Evolutionary conservation across 1,284 basidiomycete genomes (phyloP), one percentile per base, ranked within the genome.

Genomic region (Rhizoctonia solani): DNA sequence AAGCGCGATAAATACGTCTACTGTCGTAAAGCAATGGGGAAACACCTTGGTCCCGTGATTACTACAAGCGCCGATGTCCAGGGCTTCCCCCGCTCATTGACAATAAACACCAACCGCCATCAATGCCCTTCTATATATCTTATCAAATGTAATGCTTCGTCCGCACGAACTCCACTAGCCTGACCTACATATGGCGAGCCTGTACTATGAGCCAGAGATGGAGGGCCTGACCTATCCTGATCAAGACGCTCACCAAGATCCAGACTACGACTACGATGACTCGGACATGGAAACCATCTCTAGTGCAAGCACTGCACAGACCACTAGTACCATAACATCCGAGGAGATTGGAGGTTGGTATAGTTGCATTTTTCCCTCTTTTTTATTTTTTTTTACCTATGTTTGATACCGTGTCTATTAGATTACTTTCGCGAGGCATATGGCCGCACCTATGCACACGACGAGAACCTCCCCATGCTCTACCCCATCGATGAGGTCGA

Each of bases 251-350:
- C 6, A 6, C 21, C 9, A 11, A 11, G 19, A 6, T 5, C 6
- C 6, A 14, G 37, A 30, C 14, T 39, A 44, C 3, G 61, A 66
- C 29, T 23, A 54, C 4, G 16, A 19, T 27, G 61, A 66, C 32
- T 66, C 61, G 19, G 61, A 66, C 19, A 54, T 66, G 52, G 61
- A 54, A 4, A 66, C 61, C 25, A 66, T 66, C n/a, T 66, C 61
- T 1, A 66, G 50, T n/a, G 49, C 52, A 11, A 54, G 50, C 50
- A 66, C 61, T 3, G 23, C 2, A 16, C 61, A 39, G 27, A 66
- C 61, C 11, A 39, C 61, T 30, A 66, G 61, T 11, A 66, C 61
- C 27, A 66, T 66, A 16, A 66, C 61, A 3, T 66, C 61, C 0
- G 61, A 66, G n/a, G 50, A 66, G 16, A 54, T 66, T 23, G 41